Evolutionary conservation across 225 moss, liverwort and hornwort species (phyloP), one percentile per base, ranked within the genome.

Genomic region (Polytrichum commune): DNA sequence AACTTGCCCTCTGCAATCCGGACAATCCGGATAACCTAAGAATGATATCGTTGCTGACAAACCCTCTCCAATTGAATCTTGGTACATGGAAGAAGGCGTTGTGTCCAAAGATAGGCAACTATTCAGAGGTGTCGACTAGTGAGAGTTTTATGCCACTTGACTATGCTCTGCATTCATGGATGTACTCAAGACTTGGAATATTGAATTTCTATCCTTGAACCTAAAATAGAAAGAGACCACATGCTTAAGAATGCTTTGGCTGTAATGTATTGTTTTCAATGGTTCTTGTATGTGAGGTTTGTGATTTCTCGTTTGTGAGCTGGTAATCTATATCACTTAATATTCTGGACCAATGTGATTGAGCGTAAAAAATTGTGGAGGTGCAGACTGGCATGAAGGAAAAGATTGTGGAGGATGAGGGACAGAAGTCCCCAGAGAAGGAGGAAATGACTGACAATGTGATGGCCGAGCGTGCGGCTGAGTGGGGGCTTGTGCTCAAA

Each of bases 401-500:
- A 32, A 62, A 60, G 32, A 8, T 54, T 65, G 71, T 75, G n/a
- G 69, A 69, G 60, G 58, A 57, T 57, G 20, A 73, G 9, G 83
- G 76, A 16, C 64, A 71, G 30, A 79, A 64, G 30, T 74, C 80
- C 6, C 79, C 85, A 0, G 77, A 70, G 73, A 76, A 70, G 63
- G 67, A 74, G 60, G 82, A 67, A 26, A 73, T 92, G 65, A 72
- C 81, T 8, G 80, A 83, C 22, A 84, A 74, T 18, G 78, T 72
- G 64, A 74, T 94, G 65, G 81, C 86, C 22, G 92, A 85, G 63
- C 82, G 94, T 20, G 94, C 90, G 1, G 87, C 86, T 0, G 92
- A 90, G 78, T 95, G 94, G 94, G 90, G 91, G 3, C 82, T 95
- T 54, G 88, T 85, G 22, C 55, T 95, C 63, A 95, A 92, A 73